Base-by-base conservation (phyloP, 768 basidiomycete species). In the Tricholoma furcatifolium region DNA sequence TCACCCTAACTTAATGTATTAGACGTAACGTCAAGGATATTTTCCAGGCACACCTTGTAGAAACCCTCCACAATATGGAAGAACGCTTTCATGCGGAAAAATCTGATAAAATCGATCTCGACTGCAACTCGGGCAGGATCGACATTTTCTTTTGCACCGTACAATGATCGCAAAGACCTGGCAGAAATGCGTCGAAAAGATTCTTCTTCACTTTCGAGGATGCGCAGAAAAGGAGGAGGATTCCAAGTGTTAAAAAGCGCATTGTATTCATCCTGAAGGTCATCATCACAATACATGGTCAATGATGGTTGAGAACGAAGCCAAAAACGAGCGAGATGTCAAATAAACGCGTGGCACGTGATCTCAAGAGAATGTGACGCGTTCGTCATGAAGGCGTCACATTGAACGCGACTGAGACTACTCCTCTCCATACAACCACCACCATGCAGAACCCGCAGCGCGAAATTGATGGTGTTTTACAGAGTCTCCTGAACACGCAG, bases 381-480 rank as follows among this genome's bases (percentile, higher is more conserved):
- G 39, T 41, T n/a, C 39, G n/a, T n/a, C n/a, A n/a, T n/a, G n/a
- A n/a, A n/a, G 39, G 39, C 39, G 39, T 20, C 20, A 17, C n/a
- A 9, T 9, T 38, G 12, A 21, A 34, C 20, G 21, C 3, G 32
- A 20, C 39, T 47, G 8, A 41, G 43, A 42, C 48, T 24, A 15
- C 18, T 9, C 17, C 50, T 35, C 17, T 20, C 8, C 43, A 46
- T 44, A n/a, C 17, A 39, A 47, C 57, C 30, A 50, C 55, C 57
- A 60, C 36, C 64, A 85, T 86, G 84, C 76, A 87, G 51, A 70
- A 82, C 50, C 85, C 85, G 0, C 70, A 62, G 30, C 57, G 68
- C 38, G 84, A 87, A 14, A 80, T 85, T 23, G 34, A 56, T 23
- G 49, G 53, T 3, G 75, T 85, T 5, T 67, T 83, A 38, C 57